Conservation (phyloP, 192 early-diverging fungal genomes). For the Mortierella antarctica region DNA sequence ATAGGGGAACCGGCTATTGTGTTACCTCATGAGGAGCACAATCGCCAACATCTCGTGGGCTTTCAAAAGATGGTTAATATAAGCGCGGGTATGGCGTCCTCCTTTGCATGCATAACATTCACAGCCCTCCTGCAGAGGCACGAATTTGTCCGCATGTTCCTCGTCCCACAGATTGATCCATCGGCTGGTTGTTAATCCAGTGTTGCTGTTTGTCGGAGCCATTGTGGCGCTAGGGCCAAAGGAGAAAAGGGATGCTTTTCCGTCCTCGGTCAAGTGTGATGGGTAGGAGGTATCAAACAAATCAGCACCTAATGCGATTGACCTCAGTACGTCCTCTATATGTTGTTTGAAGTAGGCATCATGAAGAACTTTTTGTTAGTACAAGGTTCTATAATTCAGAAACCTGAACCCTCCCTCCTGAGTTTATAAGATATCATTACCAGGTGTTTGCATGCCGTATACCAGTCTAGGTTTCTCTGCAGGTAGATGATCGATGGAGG, state of each 20-base stretch:
- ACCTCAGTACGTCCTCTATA: conserved; percentile 61
- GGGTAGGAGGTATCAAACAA: conserved; percentile 80
- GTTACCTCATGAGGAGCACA: conserved; percentile 76
- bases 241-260: conserved; percentile 70
- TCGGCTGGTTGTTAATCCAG: conserved; percentile 4
- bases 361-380: not conserved
- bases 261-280: conserved; percentile 70
- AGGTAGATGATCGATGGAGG: conserved; percentile 61
- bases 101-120: conserved; percentile 72
- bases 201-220: not conserved
- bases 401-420: no score
- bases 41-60: conserved; percentile 83
- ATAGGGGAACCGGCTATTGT: not conserved
- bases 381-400: not conserved
- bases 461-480: conserved; percentile 64
- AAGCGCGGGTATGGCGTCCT: conserved; percentile 72
- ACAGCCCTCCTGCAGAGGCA: conserved; percentile 70
- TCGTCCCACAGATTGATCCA: conserved; percentile 69
- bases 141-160: conserved; percentile 66
- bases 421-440: conserved; percentile 16
- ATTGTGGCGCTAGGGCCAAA: conserved; percentile 35
- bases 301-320: conserved; percentile 70
- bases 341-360: not conserved
- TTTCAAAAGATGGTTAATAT: conserved; percentile 77
- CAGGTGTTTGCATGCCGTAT: conserved; percentile 64